Conservation (phyloP, 345 rosid species). For the Passiflora organensis region DNA sequence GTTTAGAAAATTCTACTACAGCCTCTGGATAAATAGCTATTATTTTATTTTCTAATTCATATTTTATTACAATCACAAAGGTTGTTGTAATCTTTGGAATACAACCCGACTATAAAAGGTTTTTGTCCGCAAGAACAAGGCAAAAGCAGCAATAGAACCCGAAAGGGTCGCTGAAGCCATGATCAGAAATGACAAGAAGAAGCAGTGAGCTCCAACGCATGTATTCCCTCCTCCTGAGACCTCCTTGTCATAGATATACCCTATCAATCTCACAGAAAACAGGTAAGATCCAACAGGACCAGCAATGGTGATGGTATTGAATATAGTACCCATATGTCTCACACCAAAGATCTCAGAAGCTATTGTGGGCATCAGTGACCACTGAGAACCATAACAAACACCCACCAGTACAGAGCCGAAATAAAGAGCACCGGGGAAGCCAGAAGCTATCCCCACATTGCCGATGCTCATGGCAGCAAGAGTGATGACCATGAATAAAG, state of each 20-base stretch:
- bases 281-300: slow-evolving; percentile 50
- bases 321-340: slow-evolving; percentile 45
- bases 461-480: slow-evolving; percentile 39
- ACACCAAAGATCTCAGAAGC: slow-evolving; percentile 46
- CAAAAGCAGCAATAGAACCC: slow-evolving; percentile 38
- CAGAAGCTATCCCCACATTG: slow-evolving; percentile 41
- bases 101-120: slow-evolving; percentile 29
- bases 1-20: too few species aligned
- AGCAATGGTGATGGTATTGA: slow-evolving; percentile 46
- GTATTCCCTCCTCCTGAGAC: slow-evolving; percentile 26
- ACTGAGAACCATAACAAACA: slow-evolving; percentile 49
- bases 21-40: too few species aligned
- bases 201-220: slow-evolving; percentile 43
- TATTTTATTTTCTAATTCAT: too few species aligned
- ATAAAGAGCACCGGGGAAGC: slow-evolving; percentile 38
- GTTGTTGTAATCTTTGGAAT: slow-evolving; percentile 20
- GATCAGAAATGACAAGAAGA: slow-evolving; percentile 40
- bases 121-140: slow-evolving; percentile 36
- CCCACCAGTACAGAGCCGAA: slow-evolving; percentile 44
- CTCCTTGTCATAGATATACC: slow-evolving; percentile 42
- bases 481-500: slow-evolving; percentile 49
- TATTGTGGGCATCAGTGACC: slow-evolving; percentile 53
- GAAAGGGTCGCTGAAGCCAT: slow-evolving; percentile 38
- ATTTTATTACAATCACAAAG: slow-evolving; percentile 11
- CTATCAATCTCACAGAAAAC: slow-evolving; percentile 44